Percentiles rank a stretch among this genome's conserved stretches.
These are phyloP conservation scores for Rhodotorula glutinis DNA, from an alignment of 1,284 basidiomycete genomes.

Conservation along the genomic window DNA sequence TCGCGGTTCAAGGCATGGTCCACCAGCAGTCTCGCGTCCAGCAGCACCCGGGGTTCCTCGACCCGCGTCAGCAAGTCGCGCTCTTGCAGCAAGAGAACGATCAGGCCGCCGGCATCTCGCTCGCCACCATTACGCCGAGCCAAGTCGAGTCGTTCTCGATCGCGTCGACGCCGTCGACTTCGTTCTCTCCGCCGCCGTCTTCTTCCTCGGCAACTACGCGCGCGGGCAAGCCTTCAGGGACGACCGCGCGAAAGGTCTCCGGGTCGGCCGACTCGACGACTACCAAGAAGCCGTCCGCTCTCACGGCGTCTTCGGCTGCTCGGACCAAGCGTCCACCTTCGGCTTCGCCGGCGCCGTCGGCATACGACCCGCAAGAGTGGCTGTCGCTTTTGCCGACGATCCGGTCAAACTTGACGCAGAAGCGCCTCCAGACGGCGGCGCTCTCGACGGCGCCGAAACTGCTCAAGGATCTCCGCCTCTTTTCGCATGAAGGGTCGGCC, in stretches of 20 bases:
- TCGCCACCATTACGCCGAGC: constrained; percentile 12
- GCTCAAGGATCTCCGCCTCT: constrained; percentile 8
- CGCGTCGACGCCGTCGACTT: neutral
- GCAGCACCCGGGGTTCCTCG: constrained; percentile 1
- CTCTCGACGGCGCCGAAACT: constrained; percentile 18
- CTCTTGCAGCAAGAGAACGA: neutral
- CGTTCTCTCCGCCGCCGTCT: neutral
- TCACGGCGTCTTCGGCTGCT: neutral
- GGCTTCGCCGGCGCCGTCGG: neutral
- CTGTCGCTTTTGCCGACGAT: constrained; percentile 7
- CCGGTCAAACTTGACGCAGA: neutral
- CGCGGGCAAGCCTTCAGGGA: too few species aligned
- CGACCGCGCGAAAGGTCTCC: too few species aligned
- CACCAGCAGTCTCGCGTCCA: constrained; percentile 8
- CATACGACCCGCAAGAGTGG: constrained; percentile 7
- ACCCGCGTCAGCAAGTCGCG: neutral
- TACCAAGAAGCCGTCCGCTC: neutral
- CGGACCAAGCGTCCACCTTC: constrained; percentile 1
- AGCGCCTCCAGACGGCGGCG: constrained; percentile 8
- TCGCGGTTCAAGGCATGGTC: neutral
- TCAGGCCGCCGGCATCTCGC: neutral
- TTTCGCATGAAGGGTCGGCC: constrained; percentile 1
- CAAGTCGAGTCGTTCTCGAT: neutral
- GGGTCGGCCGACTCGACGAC: neutral
- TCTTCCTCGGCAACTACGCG: neutral